phyloP scores from a whole-genome alignment of 106 monocot genomes.

The Dendrobium nobile region DNA sequence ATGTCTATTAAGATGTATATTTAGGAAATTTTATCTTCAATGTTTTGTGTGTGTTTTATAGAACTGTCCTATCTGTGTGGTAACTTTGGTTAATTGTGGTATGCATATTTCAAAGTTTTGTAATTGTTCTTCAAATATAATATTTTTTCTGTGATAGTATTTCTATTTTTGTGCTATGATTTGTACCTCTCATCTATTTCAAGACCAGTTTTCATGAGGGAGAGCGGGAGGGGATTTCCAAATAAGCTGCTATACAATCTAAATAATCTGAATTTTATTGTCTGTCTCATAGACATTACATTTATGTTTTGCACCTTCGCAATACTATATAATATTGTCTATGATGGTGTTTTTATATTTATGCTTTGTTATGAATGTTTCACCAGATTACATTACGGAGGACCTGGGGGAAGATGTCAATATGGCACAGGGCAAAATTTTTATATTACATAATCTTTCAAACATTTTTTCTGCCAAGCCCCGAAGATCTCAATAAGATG shows the following conservation, averaged over 20 bases:
- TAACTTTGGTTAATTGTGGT: background rate
- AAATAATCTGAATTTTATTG: background rate
- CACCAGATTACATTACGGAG: conserved; percentile 78
- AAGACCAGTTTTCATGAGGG: background rate
- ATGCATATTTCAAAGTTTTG: background rate
- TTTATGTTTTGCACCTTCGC: background rate
- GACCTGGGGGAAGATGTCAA: conserved; percentile 87
- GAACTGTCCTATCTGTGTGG: background rate
- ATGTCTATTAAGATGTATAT: background rate
- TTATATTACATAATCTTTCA: conserved; percentile 79
- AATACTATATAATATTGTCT: background rate
- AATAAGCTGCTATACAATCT: background rate
- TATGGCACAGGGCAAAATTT: conserved; percentile 86
- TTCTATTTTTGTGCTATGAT: background rate
- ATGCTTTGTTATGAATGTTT: background rate
- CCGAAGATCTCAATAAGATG: conserved; percentile 87
- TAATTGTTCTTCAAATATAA: background rate
- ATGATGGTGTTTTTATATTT: background rate
- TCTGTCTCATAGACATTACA: background rate
- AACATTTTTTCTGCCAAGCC: conserved; percentile 68
- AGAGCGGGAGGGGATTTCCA: background rate
- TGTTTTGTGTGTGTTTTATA: background rate
- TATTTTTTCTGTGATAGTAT: background rate
- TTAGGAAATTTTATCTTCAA: background rate
- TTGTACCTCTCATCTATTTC: background rate